phyloP scores from a whole-genome alignment of 2,329 filamentous ascomycete species.

The Parasarocladium wereldwijsianum region DNA sequence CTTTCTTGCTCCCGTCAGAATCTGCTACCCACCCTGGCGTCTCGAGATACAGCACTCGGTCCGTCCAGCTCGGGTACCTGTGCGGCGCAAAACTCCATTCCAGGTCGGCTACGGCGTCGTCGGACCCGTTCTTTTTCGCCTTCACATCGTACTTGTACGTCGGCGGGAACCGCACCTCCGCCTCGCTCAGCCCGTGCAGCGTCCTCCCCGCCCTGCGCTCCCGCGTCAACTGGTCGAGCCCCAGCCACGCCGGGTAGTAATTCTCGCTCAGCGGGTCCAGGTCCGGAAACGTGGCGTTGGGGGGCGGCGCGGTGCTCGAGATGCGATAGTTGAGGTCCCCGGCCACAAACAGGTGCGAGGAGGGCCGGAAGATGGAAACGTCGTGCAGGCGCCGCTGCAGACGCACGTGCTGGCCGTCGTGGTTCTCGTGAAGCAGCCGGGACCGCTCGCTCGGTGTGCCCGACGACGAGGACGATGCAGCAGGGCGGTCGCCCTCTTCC shows the following conservation, averaged over 20 bases:
- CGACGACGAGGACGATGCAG: slow-evolving; percentile 5
- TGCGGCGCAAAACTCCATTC: slow-evolving; percentile 65
- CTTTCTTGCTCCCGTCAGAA: slow-evolving; percentile 15
- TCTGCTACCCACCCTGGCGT: slow-evolving; percentile 32
- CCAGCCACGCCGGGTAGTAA: slow-evolving; percentile 54
- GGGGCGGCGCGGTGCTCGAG: slow-evolving; percentile 46
- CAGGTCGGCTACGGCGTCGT: slow-evolving; percentile 21
- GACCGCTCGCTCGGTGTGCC: slow-evolving; percentile 13
- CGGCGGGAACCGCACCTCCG: slow-evolving; percentile 64
- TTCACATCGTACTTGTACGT: slow-evolving; percentile 75
- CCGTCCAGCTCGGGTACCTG: slow-evolving; percentile 87
- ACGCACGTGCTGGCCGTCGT: slow-evolving; percentile 17
- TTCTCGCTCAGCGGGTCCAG: slow-evolving; percentile 36
- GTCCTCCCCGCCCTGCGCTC: slow-evolving; percentile 57
- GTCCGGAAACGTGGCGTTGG: slow-evolving; percentile 48
- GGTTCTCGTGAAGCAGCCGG: slow-evolving; percentile 19
- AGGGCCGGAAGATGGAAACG: slow-evolving; percentile 58
- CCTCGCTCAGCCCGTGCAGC: slow-evolving; percentile 66
- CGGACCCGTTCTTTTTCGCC: slow-evolving; percentile 13
- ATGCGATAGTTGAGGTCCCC: slow-evolving; percentile 96
- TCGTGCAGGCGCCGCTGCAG: slow-evolving; percentile 34
- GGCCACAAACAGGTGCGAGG: slow-evolving; percentile 67
- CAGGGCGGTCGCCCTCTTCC: slow-evolving; percentile 5
- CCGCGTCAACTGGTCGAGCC: slow-evolving; percentile 62
- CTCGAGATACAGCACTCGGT: slow-evolving; percentile 70